Conservation (phyloP, 768 basidiomycete genomes). For the Suillus hirtellus region DNA sequence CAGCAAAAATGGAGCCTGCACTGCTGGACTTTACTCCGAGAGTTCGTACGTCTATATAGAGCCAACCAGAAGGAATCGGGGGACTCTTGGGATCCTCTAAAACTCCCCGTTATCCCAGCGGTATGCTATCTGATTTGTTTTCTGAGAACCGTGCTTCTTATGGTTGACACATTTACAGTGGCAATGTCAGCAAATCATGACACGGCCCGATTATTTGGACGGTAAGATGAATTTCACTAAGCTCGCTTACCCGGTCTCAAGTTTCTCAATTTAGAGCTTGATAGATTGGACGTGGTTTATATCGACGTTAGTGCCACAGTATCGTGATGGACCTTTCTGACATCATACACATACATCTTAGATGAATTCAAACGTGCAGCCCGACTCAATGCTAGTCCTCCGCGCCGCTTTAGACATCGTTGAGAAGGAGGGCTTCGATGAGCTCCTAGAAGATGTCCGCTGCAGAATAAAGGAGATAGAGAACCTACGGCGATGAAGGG, state of each 20-base stretch:
- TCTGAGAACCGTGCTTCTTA: not conserved
- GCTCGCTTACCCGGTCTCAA: slow-evolving; percentile 2
- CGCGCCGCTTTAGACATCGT: slow-evolving; percentile 72
- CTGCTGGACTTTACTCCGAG: slow-evolving; percentile 74
- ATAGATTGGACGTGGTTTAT: slow-evolving; percentile 69
- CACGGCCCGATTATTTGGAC: slow-evolving; percentile 79
- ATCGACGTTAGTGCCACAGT: slow-evolving; percentile 60
- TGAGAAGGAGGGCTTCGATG: slow-evolving; percentile 76
- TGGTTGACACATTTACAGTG: slow-evolving; percentile 41
- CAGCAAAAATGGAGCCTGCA: slow-evolving; percentile 84
- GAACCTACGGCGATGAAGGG: slow-evolving; percentile 47
- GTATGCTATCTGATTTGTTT: slow-evolving; percentile 51
- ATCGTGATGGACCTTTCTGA: slow-evolving; percentile 4
- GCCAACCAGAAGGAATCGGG: slow-evolving; percentile 47
- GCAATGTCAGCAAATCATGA: slow-evolving; percentile 80
- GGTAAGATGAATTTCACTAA: slow-evolving; percentile 38
- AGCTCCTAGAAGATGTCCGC: slow-evolving; percentile 70
- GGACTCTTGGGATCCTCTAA: slow-evolving; percentile 37
- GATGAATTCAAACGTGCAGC: slow-evolving; percentile 74
- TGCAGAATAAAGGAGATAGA: slow-evolving; percentile 86
- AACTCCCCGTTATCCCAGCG: slow-evolving; percentile 57
- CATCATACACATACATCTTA: slow-evolving; percentile 27
- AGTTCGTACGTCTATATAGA: slow-evolving; percentile 64
- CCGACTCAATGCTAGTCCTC: slow-evolving; percentile 77
- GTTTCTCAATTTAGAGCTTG: slow-evolving; percentile 47